Base-by-base conservation (phyloP, 306 rosid species). In the Argentina anserina region DNA sequence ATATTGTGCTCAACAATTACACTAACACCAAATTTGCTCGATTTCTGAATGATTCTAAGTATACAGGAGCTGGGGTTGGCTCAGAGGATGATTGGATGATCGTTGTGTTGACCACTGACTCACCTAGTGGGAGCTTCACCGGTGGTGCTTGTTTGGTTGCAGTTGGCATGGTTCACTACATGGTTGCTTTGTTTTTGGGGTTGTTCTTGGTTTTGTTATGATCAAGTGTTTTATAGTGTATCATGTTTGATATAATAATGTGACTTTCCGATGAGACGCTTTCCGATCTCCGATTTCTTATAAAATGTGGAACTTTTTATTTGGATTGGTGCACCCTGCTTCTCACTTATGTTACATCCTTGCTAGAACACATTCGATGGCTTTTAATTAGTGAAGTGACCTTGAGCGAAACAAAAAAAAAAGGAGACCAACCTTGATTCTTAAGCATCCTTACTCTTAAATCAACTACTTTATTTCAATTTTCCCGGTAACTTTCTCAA, bases 81-180 rank as follows among this genome's bases (percentile, higher is more conserved):
- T 69, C 82, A 2, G 88, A 93, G 49, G 72, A 88, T 29, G 86
- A 93, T 21, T 93, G 97, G 97, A 82, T 89, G 85, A 84, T 90
- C 66, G 76, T 89, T 29, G 82, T 88, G 63, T 21, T 90, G 72
- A 83, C 75, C 56, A 90, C 96, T 9, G 77, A 72, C 28, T 5
- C 86, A 0, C 25, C 70, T 1, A 55, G 73, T 25, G 97, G 93
- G 14, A 76, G 82, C 76, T 87, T 93, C 13, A 70, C 92, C 12
- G 72, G 88, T 18, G 72, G 83, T 28, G 82, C 88, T 4, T 67
- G 82, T 40, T 41, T 62, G 58, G 81, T 42, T 46, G 45, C 79
- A 2, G 6, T 69, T 62, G 75, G 52, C 60, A 31, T 77, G 21
- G 69, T 18, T 47, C 62, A 39, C 55, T 79, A 3, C 33, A 20